Percentiles rank a stretch among this genome's conserved stretches.
Evolutionary conservation across 176 grass and related monocot genomes (phyloP).

Genomic region (Stipa capillata): DNA sequence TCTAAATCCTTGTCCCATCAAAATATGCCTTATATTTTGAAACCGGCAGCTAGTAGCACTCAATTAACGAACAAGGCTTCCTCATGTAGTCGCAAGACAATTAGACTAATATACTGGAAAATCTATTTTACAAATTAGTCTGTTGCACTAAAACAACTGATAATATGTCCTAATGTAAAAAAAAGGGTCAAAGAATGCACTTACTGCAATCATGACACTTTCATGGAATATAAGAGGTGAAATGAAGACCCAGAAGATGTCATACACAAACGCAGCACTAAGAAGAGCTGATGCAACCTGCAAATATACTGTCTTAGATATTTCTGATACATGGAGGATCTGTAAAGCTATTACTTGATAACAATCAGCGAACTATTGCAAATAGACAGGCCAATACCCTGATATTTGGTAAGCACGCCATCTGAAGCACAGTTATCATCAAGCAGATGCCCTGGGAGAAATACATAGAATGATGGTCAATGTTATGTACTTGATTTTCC

Average conservation of each 20-base stretch:
- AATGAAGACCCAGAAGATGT: conserved; percentile 99
- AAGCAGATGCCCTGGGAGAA: conserved; percentile 79
- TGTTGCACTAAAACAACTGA: background rate
- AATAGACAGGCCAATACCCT: conserved; percentile 49
- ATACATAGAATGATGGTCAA: conserved; percentile 11
- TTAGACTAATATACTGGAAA: background rate
- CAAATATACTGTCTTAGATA: conserved; percentile 35
- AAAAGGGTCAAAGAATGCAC: conserved; percentile 14
- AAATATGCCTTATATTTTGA: background rate
- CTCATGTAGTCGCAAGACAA: background rate
- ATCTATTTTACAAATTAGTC: background rate
- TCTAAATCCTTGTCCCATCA: background rate
- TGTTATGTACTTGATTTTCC: background rate
- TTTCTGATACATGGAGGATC: background rate
- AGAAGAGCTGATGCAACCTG: conserved; percentile 98
- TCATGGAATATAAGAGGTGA: conserved; percentile 98
- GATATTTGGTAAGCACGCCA: conserved; percentile 92
- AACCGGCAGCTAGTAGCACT: too few relatives aligned
- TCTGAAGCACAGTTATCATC: conserved; percentile 97
- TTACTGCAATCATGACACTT: conserved; percentile 99
- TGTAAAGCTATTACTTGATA: conserved; percentile 6
- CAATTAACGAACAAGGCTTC: background rate
- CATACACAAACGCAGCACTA: conserved; percentile 92
- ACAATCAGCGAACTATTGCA: background rate
- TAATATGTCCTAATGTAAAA: background rate